Conservation (phyloP, 176 grass and related monocot genomes). For the Avena insularis region DNA sequence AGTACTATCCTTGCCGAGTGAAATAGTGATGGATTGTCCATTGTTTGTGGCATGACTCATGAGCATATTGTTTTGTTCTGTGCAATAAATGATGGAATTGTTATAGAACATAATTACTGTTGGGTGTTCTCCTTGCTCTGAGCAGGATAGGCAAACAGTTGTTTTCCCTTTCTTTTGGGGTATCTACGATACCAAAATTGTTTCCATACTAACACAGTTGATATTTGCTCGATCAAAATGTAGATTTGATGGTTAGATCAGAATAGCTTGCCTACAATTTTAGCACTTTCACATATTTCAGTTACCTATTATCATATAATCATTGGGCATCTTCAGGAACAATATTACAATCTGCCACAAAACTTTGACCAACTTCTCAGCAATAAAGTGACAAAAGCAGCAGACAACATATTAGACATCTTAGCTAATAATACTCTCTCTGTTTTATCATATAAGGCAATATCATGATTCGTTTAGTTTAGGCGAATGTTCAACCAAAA, state of each 20-base stretch:
- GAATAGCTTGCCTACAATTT: background rate
- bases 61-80: background rate
- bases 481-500: background rate
- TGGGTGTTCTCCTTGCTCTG: background rate
- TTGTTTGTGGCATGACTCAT: background rate
- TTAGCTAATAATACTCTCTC: background rate
- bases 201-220: background rate
- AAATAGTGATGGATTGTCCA: background rate
- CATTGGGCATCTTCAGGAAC: background rate
- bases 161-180: background rate
- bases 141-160: too few relatives aligned
- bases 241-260: background rate
- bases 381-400: background rate
- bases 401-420: background rate
- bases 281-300: background rate
- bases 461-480: background rate
- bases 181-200: background rate
- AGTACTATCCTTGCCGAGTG: background rate
- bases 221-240: background rate
- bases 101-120: background rate
- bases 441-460: background rate
- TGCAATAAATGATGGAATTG: background rate
- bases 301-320: background rate
- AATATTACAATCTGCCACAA: background rate
- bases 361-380: background rate